Percentiles rank a stretch among this genome's conserved stretches.
Conservation (phyloP, 345 rosid genomes). For the Salix suchowensis region DNA sequence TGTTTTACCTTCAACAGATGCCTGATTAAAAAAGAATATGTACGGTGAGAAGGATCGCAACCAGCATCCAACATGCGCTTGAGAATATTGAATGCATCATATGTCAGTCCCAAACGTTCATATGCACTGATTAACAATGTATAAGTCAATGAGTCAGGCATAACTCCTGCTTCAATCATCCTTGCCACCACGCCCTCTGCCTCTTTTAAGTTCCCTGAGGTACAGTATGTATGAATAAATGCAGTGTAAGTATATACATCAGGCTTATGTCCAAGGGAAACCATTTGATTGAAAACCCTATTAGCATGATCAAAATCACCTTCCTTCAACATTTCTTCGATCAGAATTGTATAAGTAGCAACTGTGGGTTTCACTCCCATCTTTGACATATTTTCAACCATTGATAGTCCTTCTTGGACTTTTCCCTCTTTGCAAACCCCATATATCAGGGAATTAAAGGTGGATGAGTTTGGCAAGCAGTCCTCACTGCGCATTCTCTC, state of each 20-base stretch:
- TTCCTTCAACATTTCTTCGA: constrained; percentile 52
- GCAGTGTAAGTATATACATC: constrained; percentile 67
- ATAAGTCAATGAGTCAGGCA: constrained; percentile 63
- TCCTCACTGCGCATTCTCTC: constrained; percentile 51
- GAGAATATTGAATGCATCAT: constrained; percentile 68
- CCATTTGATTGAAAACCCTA: constrained; percentile 47
- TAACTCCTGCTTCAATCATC: constrained; percentile 60
- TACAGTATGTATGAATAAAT: constrained; percentile 67
- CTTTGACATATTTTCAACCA: constrained; percentile 50
- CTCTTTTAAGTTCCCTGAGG: constrained; percentile 52
- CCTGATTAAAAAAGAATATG: constrained; percentile 58
- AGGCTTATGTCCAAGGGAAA: constrained; percentile 53
- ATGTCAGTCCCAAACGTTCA: constrained; percentile 48
- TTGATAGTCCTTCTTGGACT: constrained; percentile 39
- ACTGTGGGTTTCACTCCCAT: constrained; percentile 50
- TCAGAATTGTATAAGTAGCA: constrained; percentile 64
- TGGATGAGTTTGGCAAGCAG: constrained; percentile 58
- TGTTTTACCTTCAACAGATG: constrained; percentile 42
- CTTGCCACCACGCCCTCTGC: constrained; percentile 58
- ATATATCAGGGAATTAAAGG: constrained; percentile 72
- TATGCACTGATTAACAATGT: constrained; percentile 60
- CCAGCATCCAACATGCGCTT: constrained; percentile 70
- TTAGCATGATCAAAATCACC: constrained; percentile 60
- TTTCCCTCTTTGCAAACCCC: constrained; percentile 61
- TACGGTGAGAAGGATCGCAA: constrained; percentile 70